phyloP scores from a whole-genome alignment of 345 rosid species.

The Aquilaria yunnanensis region DNA sequence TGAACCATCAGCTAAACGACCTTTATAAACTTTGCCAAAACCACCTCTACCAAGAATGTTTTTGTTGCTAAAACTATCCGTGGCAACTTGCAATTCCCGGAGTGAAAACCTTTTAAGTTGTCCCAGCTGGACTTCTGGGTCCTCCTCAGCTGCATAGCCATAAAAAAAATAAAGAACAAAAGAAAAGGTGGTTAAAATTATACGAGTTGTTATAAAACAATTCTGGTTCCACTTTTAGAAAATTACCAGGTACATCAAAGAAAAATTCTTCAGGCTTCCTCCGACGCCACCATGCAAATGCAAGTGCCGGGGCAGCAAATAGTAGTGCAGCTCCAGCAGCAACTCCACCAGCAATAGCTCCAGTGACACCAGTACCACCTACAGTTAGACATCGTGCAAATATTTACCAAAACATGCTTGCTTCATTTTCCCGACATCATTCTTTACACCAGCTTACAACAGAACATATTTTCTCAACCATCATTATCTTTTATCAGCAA shows the following conservation, averaged over 20 bases:
- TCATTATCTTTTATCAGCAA: not conserved
- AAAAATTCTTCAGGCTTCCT: conserved; percentile 78
- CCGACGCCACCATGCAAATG: conserved; percentile 91
- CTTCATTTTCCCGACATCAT: not conserved
- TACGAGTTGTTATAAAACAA: not conserved
- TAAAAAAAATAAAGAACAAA: not conserved
- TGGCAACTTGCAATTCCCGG: conserved; percentile 30
- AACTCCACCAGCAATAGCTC: conserved; percentile 95
- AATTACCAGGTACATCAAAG: conserved; percentile 80
- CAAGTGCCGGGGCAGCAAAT: conserved; percentile 91
- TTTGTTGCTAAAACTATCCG: conserved; percentile 31
- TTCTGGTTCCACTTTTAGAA: conserved; percentile 8
- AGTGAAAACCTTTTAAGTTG: conserved; percentile 27
- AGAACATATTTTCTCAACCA: too few relatives aligned
- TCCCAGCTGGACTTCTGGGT: conserved; percentile 48
- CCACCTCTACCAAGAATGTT: conserved; percentile 33
- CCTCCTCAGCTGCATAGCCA: conserved; percentile 66
- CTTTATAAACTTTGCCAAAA: conserved; percentile 34
- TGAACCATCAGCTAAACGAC: conserved; percentile 20
- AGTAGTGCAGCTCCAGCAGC: conserved; percentile 93
- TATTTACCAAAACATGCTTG: not conserved
- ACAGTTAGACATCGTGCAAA: conserved; percentile 12
- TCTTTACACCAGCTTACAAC: too few relatives aligned
- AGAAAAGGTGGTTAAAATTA: not conserved
- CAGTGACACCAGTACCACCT: conserved; percentile 75